Base-by-base conservation (phyloP, 1,284 basidiomycete genomes). In the Anthracocystis panici-leucophaei region DNA sequence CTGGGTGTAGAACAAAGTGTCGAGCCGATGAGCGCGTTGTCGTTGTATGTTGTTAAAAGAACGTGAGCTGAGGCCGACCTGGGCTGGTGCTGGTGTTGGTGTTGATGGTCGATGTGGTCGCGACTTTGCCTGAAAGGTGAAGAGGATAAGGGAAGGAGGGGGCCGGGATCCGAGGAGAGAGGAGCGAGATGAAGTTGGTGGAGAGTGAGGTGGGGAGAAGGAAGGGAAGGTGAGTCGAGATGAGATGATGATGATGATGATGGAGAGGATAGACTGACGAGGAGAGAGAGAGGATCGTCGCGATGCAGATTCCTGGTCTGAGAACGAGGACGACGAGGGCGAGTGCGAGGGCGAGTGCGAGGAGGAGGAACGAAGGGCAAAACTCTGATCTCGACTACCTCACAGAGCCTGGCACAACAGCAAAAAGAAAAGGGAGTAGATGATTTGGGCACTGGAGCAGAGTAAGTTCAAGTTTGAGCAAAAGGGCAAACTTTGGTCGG, bases 31-130 rank as follows among this genome's bases (percentile, higher is more conserved):
- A n/a, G 44, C 27, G 50, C 49, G 42, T 50, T 21, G 25, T 25
- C 23, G 27, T 14, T 38, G 35, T 21, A 29, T 58, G 25, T 18
- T 27, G 53, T 3, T 42, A 69, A 69, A 69, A 56, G 66, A 69
- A 60, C 51, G 66, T 64, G 44, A 33, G 21, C n/a, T 41, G 38
- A 21, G 35, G 66, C 60, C 57, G 56, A 69, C 60, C 61, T 59
- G 66, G 66, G 66, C 66, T 58, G 40, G 10, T 51, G 53, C 11
- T 31, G 44, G n/a, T 21, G 41, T 53, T 31, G 52, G 27, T 58
- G 49, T 14, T 35, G 41, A 40, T 31, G 16, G 27, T 20, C 23
- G 66, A 54, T 42, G 54, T 44, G 27, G 27, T 49, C 29, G 27
- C 48, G 48, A 51, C 31, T 33, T 38, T 35, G 23, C 38, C 29